phyloP scores from a whole-genome alignment of 2,329 filamentous ascomycete genomes.

The Amauroascus niger region DNA sequence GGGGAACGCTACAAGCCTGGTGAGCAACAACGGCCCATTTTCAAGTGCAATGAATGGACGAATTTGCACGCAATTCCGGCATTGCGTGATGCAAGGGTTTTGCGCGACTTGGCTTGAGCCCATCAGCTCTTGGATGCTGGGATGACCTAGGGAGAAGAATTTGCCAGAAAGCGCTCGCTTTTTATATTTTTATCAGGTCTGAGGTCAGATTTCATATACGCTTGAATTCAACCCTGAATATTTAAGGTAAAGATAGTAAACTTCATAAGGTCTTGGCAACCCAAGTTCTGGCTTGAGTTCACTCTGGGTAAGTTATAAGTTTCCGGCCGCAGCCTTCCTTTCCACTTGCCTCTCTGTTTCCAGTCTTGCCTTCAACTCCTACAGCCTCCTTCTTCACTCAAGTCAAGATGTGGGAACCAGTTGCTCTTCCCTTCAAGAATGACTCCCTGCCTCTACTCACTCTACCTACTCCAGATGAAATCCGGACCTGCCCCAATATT shows the following conservation, averaged over 20 bases:
- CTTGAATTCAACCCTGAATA: too few relatives aligned
- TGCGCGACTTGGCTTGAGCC: conserved; percentile 5
- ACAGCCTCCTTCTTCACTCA: conserved; percentile 6
- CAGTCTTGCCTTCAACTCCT: not conserved
- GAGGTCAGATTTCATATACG: too few relatives aligned
- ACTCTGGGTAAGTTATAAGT: too few relatives aligned
- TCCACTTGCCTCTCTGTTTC: not conserved
- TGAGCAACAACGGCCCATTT: conserved; percentile 13
- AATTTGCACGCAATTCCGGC: conserved; percentile 15
- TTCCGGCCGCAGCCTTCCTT: not conserved
- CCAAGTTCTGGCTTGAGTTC: too few relatives aligned
- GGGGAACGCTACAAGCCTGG: conserved; percentile 14
- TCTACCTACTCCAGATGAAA: conserved; percentile 23
- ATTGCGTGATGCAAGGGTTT: conserved; percentile 15
- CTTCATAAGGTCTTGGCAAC: too few relatives aligned
- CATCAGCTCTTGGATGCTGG: not conserved
- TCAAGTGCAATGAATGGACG: conserved; percentile 18
- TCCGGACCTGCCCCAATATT: conserved; percentile 23
- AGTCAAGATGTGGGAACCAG: conserved; percentile 23
- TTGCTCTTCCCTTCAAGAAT: conserved; percentile 21
- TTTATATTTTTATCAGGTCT: too few relatives aligned
- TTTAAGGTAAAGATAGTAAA: too few relatives aligned
- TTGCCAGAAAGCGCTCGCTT: not conserved
- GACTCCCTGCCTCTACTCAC: conserved; percentile 16
- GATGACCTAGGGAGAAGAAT: not conserved